Evolutionary conservation across 192 early-diverging fungal genomes (phyloP).

Genomic region (Umbelopsis ramanniana): DNA sequence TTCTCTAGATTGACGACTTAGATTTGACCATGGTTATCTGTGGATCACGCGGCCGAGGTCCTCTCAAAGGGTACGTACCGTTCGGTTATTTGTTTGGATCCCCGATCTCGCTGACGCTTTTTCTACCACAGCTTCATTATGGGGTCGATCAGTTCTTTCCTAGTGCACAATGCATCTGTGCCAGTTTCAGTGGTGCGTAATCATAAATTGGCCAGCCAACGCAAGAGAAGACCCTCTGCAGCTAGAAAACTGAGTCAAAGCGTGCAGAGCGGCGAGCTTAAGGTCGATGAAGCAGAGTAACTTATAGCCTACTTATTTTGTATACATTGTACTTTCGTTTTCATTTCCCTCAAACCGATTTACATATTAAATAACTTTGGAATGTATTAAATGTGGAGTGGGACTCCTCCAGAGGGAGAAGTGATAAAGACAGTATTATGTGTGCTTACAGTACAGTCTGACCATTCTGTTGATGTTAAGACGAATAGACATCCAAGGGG

Average conservation of each 20-base stretch:
- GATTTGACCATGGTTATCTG: constrained; percentile 54
- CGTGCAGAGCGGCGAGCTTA: constrained; percentile 38
- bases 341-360: neutral
- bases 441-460: no score
- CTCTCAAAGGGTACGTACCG: constrained; percentile 51
- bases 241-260: constrained; percentile 47
- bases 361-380: no score
- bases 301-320: neutral
- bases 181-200: constrained; percentile 56
- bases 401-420: no score
- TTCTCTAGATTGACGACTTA: constrained; percentile 43
- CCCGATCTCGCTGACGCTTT: no score
- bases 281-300: constrained; percentile 41
- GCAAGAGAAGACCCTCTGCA: constrained; percentile 32
- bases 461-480: no score
- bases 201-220: constrained; percentile 45
- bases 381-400: no score
- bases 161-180: constrained; percentile 56
- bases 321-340: neutral
- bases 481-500: no score
- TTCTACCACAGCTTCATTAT: constrained; percentile 43
- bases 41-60: constrained; percentile 51
- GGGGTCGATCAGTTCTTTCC: constrained; percentile 54
- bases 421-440: no score
- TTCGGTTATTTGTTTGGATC: neutral